Evolutionary conservation across 78 protist genomes (phyloP), one percentile per base, ranked within the genome.

Genomic region (Emiliania huxleyi): DNA sequence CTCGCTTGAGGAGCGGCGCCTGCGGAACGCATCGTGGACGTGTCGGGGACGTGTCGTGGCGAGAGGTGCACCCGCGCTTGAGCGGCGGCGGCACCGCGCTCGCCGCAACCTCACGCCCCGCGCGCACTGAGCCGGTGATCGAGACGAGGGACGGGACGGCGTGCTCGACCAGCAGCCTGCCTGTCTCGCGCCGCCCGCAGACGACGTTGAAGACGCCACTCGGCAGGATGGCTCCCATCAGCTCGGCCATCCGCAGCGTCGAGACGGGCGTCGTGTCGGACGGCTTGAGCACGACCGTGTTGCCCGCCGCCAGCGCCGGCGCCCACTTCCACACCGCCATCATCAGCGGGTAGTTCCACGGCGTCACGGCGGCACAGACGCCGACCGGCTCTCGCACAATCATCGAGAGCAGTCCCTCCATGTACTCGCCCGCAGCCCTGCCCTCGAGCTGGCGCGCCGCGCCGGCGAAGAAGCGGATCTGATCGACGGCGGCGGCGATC

Each of bases 341-440:
- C n/a, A 97, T 96, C 84, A 98, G 52, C 25, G 99, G 99, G 18
- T 97, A 87, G 92, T 97, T 98, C 99, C 99, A 98, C n/a, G 99
- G 98, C n/a, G 97, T 84, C 48, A 97, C 94, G 29, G 96, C 81
- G 33, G 96, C 99, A 18, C 71, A 79, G 19, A 97, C 97, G 11
- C 99, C 99, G 38, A 97, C 52, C 22, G 98, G n/a, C n/a, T n/a
- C n/a, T n/a, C n/a, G n/a, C n/a, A n/a, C n/a, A n/a, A n/a, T n/a
- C 98, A 8, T 15, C 12, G 44, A 95, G 83, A 46, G 0, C 35
- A 96, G 95, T 90, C 93, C 95, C 91, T 96, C 92, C 22, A 97
- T 19, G 69, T 55, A 55, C 29, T 55, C 69, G 69, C 69, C 69
- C 29, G 4, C 69, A 12, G 25, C 18, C 69, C 69, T 55, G 29